Conservation (phyloP, 129 eudicot genomes). For the Cynara cardunculus region DNA sequence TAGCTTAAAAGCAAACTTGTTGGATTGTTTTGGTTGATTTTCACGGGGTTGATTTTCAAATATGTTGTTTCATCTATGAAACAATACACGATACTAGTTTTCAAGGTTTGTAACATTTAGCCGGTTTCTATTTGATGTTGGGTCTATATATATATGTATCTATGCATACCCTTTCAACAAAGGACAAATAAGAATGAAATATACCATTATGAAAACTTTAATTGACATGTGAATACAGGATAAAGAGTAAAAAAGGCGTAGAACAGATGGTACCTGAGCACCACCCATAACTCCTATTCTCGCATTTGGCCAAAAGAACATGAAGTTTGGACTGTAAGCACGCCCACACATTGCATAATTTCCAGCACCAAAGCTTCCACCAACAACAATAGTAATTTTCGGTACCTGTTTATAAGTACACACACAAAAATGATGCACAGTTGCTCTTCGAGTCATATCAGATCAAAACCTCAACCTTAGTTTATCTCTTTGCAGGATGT, state of each 20-base stretch:
- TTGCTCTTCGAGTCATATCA: not conserved
- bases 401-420: constrained; percentile 57
- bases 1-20: no score
- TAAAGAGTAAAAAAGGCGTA: not conserved
- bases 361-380: constrained; percentile 99
- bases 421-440: not conserved
- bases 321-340: constrained; percentile 92
- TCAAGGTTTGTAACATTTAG: no score
- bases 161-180: not conserved
- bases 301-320: constrained; percentile 99
- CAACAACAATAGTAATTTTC: constrained; percentile 78
- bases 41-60: no score
- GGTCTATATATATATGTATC: no score
- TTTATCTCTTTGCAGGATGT: not conserved
- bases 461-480: not conserved
- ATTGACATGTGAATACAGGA: not conserved
- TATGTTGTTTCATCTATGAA: no score
- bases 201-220: not conserved
- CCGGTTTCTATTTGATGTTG: not conserved
- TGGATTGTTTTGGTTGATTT: no score
- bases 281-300: constrained; percentile 99
- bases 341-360: constrained; percentile 99
- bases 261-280: constrained; percentile 62
- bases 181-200: not conserved
- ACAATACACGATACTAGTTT: no score